Base-by-base conservation (phyloP, 345 rosid species). In the Pugionium dolabratum region DNA sequence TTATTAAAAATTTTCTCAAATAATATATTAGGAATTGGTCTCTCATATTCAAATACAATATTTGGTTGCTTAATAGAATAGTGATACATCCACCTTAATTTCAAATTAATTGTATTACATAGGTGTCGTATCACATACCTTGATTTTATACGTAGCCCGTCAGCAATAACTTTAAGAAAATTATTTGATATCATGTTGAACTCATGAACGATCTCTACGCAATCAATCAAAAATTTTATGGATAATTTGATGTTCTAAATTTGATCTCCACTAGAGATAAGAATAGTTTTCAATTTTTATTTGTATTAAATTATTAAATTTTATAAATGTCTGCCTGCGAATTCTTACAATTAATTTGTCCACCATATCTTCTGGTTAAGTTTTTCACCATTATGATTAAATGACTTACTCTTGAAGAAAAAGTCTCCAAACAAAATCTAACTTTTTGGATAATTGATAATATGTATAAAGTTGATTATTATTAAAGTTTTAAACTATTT, bases 361-460 rank as follows among this genome's bases (percentile, higher is more conserved):
- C 49, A 56, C 10, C 42, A 30, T 9, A 39, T 26, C 9, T 30
- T 11, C 1, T 3, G 46, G 0, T 18, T 6, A 30, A 33, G 27
- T 4, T 9, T 6, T 2, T 33, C 9, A 44, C 36, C 27, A 6
- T 3, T 3, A 31, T 40, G 9, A 0, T 8, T 9, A 18, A 18
- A 33, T n/a, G 45, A 28, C 28, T 30, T 55, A 55, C 10, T 45
- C 63, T 37, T 41, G 34, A 37, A 37, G 72, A 57, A 67, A 67
- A 67, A 57, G 49, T 57, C 48, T 37, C 7, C 39, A 25, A 28
- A 30, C 40, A 37, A 18, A 67, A 32, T 51, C 18, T 59, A 49
- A 56, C 6, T n/a, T 28, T 56, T 39, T 58, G 45, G 66, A 41
- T 40, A 39, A 3, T 43, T 18, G 18, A 41, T 50, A 4, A 32